Evolutionary conservation across 2,329 filamentous ascomycete genomes (phyloP), one percentile per base, ranked within the genome.

Genomic region (Ceratocystis alfenasii): DNA sequence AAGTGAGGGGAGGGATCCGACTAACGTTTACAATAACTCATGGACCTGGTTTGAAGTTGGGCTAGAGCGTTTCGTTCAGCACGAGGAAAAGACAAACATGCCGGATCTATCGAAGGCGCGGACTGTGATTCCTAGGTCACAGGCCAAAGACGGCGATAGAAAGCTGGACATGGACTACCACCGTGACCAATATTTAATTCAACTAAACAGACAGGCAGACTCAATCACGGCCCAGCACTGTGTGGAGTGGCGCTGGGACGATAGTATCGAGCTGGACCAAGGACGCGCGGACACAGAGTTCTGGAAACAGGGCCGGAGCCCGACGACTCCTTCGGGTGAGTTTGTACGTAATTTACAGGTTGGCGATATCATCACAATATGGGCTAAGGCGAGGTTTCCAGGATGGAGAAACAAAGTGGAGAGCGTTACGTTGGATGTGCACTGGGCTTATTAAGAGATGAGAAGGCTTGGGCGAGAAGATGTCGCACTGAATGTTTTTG

Each of bases 1-100:
- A 41, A 76, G 77, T 15, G 68, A 73, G 0, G 1, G 0, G 0
- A 55, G 15, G 0, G 63, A 70, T 3, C 46, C 59, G 7, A 33
- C 5, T 15, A 44, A 48, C 25, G 46, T 12, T 17, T 67, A 65
- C 15, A 22, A 2, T 8, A 68, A 60, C 1, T 82, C 84, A 0
- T 84, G 75, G 74, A 84, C 84, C 0, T 87, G 84, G 84, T 86
- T 86, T 67, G 84, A 86, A 65, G 82, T 78, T 17, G 84, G 84
- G 0, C 71, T 85, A 17, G 84, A 87, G 72, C 77, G 77, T 2
- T 80, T 83, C 61, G 79, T 81, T 75, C 75, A 22, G 70, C 70
- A 17, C 22, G 20, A 55, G 5, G 50, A 55, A 12, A 7, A 5
- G 3, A 57, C 63, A 50, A 41, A 66, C 6, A 48, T 57, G 6